Base-by-base conservation (phyloP, 2,329 filamentous ascomycete genomes). In the Nothophoma quercina region DNA sequence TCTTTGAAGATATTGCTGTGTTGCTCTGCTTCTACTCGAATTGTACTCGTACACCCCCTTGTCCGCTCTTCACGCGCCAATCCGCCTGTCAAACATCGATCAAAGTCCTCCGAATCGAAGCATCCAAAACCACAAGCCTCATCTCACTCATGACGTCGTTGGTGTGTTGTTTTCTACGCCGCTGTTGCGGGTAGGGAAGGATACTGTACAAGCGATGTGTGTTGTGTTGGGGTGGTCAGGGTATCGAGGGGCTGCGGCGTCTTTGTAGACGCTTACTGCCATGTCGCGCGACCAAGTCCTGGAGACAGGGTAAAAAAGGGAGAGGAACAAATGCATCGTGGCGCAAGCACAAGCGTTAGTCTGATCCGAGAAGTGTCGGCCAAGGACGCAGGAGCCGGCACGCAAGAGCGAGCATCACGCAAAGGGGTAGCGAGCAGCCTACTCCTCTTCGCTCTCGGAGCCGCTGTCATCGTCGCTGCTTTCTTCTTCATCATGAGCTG, bases 401-500 rank as follows among this genome's bases (percentile, higher is more conserved):
- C 15, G 36, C 9, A 35, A 29, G 45, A 41, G 13, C 23, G 36
- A 41, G 30, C 6, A 36, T 35, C 35, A 22, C 15, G 33, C 19
- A 41, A 53, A 38, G 10, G 19, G 22, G 18, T 34, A 38, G 44
- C 33, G 26, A 36, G 53, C 21, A 25, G 25, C 35, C 65, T 68
- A 78, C 63, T 78, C 76, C 57, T 78, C 76, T 55, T 78, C 75
- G 54, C 76, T 78, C 63, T 85, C 83, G 4, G 82, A 85, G 62
- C 80, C 83, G 56, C 77, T 79, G 63, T 72, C 59, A 42, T 77
- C 76, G 49, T 83, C 81, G 21, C 82, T 82, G 62, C 81, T 83
- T 32, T 79, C 80, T 36, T 81, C 79, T 51, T 72, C 74, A 52
- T 75, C 68, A 44, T n/a, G n/a, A n/a, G n/a, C n/a, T n/a, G 68